Base-by-base conservation (phyloP, 1,284 basidiomycete species). In the Fereydounia khargensis region DNA sequence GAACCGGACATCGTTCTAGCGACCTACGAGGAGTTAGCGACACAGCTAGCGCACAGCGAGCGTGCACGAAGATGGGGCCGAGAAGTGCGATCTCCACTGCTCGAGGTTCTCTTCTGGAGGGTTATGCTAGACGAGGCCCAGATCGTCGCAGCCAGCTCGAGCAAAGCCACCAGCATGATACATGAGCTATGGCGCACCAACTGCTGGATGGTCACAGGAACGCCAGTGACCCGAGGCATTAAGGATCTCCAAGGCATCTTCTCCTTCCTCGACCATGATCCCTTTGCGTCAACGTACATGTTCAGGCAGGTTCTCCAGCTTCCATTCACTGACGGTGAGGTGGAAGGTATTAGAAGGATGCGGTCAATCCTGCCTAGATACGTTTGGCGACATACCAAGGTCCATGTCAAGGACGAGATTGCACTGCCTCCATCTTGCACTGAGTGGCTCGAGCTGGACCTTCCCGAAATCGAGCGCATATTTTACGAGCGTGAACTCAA, bases 91-190 rank as follows among this genome's bases (percentile, higher is more conserved):
- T 39, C 41, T 9, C 64, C 64, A 14, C 43, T 67, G 36, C 42
- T 67, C n/a, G 64, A 67, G 33, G 56, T 63, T 9, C 40, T 50
- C 10, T 67, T 54, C 36, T 59, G 55, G 52, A 48, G 64, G 22
- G 53, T 67, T 25, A 44, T 64, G 6, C 39, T 64, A 25, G 64
- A 67, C 35, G 64, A 67, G 33, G 60, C 64, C 11, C 64, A 67
- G 39, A 46, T 67, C 17, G 55, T 63, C 11, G 55, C 60, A 8
- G 47, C 42, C 13, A 43, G 47, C 16, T 54, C 60, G 6, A 35
- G 44, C 41, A 48, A 58, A 22, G 56, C 64, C 3, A 57, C 52
- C 23, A 44, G 51, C 31, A 65, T 64, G 61, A 42, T 60, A 17
- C 52, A 57, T 33, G 56, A 54, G 27, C 53, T 67, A 0, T 67